A percentile compares a stretch with the other conserved stretches of the same genome.
Conservation (phyloP, 495 filamentous ascomycete species). For the Daldinia loculata region DNA sequence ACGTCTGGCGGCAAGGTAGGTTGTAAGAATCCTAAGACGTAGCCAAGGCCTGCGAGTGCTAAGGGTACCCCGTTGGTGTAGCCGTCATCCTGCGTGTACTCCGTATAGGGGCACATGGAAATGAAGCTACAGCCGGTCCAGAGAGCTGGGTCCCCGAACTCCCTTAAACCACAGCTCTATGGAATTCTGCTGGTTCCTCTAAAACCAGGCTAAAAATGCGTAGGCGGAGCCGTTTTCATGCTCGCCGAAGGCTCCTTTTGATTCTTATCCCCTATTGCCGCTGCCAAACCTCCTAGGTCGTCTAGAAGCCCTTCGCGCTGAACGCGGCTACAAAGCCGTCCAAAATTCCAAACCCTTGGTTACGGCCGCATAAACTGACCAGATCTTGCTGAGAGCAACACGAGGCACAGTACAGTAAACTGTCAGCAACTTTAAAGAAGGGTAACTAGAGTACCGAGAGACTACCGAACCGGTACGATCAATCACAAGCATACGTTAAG, state of each 20-base stretch:
- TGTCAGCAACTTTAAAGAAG: conserved; percentile 32
- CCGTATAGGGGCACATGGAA: conserved; percentile 37
- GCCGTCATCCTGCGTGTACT: conserved; percentile 25
- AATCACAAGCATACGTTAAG: conserved; percentile 39
- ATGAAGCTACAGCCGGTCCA: conserved; percentile 32
- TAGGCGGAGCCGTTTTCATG: conserved; percentile 24
- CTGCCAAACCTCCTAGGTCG: conserved; percentile 15
- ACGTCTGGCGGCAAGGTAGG: conserved; percentile 28
- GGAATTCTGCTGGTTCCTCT: conserved; percentile 26
- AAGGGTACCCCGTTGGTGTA: conserved; percentile 27
- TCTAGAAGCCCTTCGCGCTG: conserved; percentile 30
- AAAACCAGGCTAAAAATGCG: conserved; percentile 31
- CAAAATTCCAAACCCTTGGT: conserved; percentile 39
- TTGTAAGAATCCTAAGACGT: conserved; percentile 30
- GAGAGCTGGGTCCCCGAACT: conserved; percentile 24
- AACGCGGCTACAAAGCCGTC: conserved; percentile 38
- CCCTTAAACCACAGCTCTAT: conserved; percentile 25
- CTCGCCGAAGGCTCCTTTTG: conserved; percentile 3
- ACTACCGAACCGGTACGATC: conserved; percentile 39
- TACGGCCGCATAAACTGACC: conserved; percentile 38
- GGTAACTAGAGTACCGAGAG: conserved; percentile 39
- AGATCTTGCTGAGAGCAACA: conserved; percentile 27
- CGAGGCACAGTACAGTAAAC: conserved; percentile 39
- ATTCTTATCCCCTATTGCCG: conserved; percentile 31
- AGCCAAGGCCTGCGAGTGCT: conserved; percentile 26